Evolutionary conservation across 1,284 basidiomycete genomes (phyloP), one percentile per base, ranked within the genome.

Genomic region (Cryptococcus sp.): DNA sequence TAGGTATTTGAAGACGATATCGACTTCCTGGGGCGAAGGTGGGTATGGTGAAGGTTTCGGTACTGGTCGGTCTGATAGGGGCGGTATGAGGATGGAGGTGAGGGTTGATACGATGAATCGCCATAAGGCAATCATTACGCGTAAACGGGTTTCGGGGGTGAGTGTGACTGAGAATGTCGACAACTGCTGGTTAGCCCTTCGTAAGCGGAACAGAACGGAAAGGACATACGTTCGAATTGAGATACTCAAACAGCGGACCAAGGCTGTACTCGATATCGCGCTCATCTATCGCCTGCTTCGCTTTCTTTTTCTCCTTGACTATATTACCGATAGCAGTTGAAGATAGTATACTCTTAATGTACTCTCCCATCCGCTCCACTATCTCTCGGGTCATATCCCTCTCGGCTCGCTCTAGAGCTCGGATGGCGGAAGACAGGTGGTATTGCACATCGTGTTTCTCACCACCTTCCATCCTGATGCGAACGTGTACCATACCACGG

Each of bases 1-100:
- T 4, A 74, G 59, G 72, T 72, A 75, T 50, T 73, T 73, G 69
- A 73, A 74, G 11, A 76, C 64, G 23, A 74, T 56, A 49, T 71
- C 70, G 18, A 69, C 53, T 50, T 76, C 70, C 18, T 49, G 58
- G 0, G 61, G 45, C 0, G 58, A 47, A 0, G 64, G 60, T 3
- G 52, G 42, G 3, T 59, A 52, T 4, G 42, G 49, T 9, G 56
- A 48, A 1, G 47, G 25, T 10, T 53, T 28, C 18, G 52, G 25
- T 1, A 46, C 34, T 16, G 67, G 67, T 48, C 62, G 62, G 48
- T 72, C 67, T 3, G 66, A 67, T 3, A 75, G 61, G 0, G 73
- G 73, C 3, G 74, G 74, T 16, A 75, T 62, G 2, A 76, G 57
- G 13, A 75, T 57, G 7, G 68, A 68, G 46, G 72, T 67, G 48